Base-by-base conservation (phyloP, 1,139 yeast genomes). In the Pichia sp. region DNA sequence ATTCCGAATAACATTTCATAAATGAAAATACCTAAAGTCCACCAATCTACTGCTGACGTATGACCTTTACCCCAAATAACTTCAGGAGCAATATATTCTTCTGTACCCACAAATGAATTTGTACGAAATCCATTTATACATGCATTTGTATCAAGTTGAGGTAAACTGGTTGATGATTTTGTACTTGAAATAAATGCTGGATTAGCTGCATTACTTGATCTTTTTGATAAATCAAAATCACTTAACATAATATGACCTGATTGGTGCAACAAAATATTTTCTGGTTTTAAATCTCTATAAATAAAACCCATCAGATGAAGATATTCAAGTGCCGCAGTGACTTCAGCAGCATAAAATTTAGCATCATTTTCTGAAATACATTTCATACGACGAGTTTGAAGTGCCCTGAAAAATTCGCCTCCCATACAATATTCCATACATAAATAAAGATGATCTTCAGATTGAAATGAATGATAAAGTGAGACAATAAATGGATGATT, bases 371-470 rank as follows among this genome's bases (percentile, higher is more conserved):
- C 99, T 33, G 80, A 73, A 16, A 94, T 82, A 51, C 95, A 85
- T 61, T 89, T 87, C 43, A 90, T 78, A 51, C 82, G 85, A 50
- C 97, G 74, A 0, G 97, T 89, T 66, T 94, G 98, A 43, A 94
- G 68, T 0, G 98, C 98, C 49, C 98, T 71, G 70, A 94, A 94
- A 61, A 94, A 94, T 65, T 94, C 99, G 39, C 99, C 98, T 23
- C 99, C 99, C 94, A 92, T 89, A 62, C 98, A 94, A 59, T 92
- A 94, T 64, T 94, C 99, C 96, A 94, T 90, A 62, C 98, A 94
- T 42, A 94, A 74, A 59, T 90, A 94, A n/a, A 94, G 67, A 60
- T 85, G 81, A 54, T 90, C 97, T 46, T 87, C 94, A 11, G 95
- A 84, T 65, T 94, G 98, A 68, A 94, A 94, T 0, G 97, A 89